phyloP scores from a whole-genome alignment of 2,329 filamentous ascomycete species.

The Sclerotinia nivalis region DNA sequence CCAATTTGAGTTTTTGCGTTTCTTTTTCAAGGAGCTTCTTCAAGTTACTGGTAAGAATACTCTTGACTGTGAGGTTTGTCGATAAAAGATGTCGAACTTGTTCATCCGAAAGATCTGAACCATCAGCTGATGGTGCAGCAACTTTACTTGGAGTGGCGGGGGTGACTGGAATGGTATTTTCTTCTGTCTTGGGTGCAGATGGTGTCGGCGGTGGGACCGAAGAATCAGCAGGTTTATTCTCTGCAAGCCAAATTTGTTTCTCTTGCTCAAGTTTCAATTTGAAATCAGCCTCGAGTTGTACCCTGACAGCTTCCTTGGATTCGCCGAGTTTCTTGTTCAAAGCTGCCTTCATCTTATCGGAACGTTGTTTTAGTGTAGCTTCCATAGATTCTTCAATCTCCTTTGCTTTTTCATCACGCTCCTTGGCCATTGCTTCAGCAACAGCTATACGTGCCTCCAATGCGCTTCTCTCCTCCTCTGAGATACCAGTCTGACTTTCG shows the following conservation, averaged over 20 bases:
- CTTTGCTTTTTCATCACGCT: slow-evolving; percentile 61
- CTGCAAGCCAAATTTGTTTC: slow-evolving; percentile 61
- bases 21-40: slow-evolving; percentile 65
- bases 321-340: slow-evolving; percentile 68
- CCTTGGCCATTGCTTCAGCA: slow-evolving; percentile 62
- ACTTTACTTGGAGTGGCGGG: slow-evolving; percentile 34
- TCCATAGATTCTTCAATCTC: slow-evolving; percentile 61
- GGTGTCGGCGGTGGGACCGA: slow-evolving; percentile 45
- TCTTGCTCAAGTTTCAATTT: slow-evolving; percentile 60
- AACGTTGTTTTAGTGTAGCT: slow-evolving; percentile 62
- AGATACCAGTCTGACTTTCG: slow-evolving; percentile 43
- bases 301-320: slow-evolving; percentile 53
- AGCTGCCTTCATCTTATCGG: slow-evolving; percentile 67
- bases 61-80: slow-evolving; percentile 52
- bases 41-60: slow-evolving; percentile 56
- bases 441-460: slow-evolving; percentile 63
- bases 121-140: slow-evolving; percentile 20
- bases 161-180: slow-evolving; percentile 13
- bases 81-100: slow-evolving; percentile 59
- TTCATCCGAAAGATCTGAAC: slow-evolving; percentile 45
- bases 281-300: slow-evolving; percentile 51
- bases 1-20: slow-evolving; percentile 58
- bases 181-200: slow-evolving; percentile 40
- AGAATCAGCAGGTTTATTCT: slow-evolving; percentile 44
- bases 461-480: slow-evolving; percentile 59